Base-by-base conservation (phyloP, 805 yeast genomes). In the Pichia scutulata region DNA sequence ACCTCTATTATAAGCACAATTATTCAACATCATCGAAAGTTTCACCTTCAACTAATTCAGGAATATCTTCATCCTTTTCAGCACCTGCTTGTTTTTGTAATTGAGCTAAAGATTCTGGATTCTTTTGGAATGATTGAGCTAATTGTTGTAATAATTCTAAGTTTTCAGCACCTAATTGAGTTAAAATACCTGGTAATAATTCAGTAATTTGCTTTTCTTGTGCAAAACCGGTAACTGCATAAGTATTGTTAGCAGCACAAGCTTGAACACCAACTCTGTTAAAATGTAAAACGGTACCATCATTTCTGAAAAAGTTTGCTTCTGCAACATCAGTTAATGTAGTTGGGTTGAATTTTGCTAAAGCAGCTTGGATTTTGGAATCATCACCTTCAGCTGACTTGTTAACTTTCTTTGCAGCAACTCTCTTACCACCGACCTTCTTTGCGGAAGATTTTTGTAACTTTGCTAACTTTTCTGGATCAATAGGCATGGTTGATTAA, bases 291-390 rank as follows among this genome's bases (percentile, higher is more conserved):
- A 93, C 97, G 69, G 84, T 85, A 68, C 97, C 97, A 71, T 92
- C 97, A 58, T 89, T 96, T 73, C 79, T 86, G 86, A 93, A 90
- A 79, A 92, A 87, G 82, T 90, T 92, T 66, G 96, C 98, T 78
- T 92, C 97, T 70, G 89, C 95, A 65, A 92, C 84, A 65, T 86
- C 89, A 60, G 86, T 89, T 62, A 92, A 74, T 64, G 89, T 85
- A 73, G 85, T 87, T 59, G 90, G 95, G 73, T 86, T 84, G 70
- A 92, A 78, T 76, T 90, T 89, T 71, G 82, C 84, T 73, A 92
- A 77, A 66, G 92, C 81, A 62, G 83, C 86, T 75, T 88, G 89
- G 70, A 92, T 79, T 75, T 90, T 89, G 71, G 89, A 77, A 75
- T 90, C 96, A 67, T 89, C 96, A 64, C 82, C 89, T 73, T 86